Conservation (phyloP, 2,329 filamentous ascomycete genomes). For the Neopestalotiopsis sp. region DNA sequence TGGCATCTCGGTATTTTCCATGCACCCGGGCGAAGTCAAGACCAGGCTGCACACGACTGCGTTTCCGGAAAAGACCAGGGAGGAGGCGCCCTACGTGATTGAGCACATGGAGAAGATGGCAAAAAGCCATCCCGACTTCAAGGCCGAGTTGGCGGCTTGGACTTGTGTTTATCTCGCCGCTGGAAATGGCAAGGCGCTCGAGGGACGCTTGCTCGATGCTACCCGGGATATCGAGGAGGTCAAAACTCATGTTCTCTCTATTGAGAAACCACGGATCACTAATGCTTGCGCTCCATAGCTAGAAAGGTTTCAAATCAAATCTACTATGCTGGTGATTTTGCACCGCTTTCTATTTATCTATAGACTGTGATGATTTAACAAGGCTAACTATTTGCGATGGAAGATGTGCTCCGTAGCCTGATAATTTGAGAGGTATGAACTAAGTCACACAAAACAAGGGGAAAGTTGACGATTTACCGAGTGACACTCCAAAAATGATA, state of each 20-base stretch:
- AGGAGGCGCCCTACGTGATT: constrained; percentile 13
- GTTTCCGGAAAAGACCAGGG: constrained; percentile 14
- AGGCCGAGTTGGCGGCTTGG: constrained; percentile 8
- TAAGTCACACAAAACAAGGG: background rate
- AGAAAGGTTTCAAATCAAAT: background rate
- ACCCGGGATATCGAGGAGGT: constrained; percentile 12
- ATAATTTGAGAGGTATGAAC: too few species aligned
- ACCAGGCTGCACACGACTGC: constrained; percentile 9
- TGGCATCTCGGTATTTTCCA: constrained; percentile 1
- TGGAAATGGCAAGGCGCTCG: constrained; percentile 10
- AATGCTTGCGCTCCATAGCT: constrained; percentile 7
- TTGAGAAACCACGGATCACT: constrained; percentile 1
- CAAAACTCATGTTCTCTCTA: constrained; percentile 4
- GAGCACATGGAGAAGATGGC: constrained; percentile 16
- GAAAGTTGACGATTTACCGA: background rate
- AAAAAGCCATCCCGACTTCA: constrained; percentile 12
- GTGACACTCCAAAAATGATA: background rate
- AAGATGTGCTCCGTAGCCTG: too few species aligned
- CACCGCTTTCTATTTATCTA: too few species aligned
- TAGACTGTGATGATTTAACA: too few species aligned
- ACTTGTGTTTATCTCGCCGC: constrained; percentile 7
- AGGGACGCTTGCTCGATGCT: constrained; percentile 6
- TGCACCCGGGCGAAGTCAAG: constrained; percentile 15
- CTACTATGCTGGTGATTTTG: too few species aligned
- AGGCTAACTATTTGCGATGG: too few species aligned